Conservation (phyloP, 2,329 filamentous ascomycete genomes). For the Hysterium pulicare region DNA sequence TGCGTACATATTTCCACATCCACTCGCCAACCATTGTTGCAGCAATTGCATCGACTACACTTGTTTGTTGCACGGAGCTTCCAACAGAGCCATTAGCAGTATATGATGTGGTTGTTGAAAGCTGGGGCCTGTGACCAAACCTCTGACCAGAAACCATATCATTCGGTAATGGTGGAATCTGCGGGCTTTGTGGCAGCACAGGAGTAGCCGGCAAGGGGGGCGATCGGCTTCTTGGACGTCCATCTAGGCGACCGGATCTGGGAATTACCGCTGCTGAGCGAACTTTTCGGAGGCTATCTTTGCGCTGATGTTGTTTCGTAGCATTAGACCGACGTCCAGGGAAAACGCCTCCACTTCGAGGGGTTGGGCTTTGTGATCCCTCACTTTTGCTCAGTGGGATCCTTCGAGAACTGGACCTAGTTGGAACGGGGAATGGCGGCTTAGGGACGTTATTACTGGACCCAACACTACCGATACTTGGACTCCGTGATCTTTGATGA, state of each 20-base stretch:
- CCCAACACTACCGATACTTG: constrained; percentile 58
- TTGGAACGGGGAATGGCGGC: constrained; percentile 90
- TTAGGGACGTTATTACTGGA: constrained; percentile 38
- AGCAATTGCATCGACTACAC: constrained; percentile 92
- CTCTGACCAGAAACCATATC: constrained; percentile 59
- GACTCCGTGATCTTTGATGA: constrained; percentile 64
- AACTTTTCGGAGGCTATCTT: constrained; percentile 72
- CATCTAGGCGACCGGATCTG: constrained; percentile 34
- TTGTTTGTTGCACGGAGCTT: constrained; percentile 64
- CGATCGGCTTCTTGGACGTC: constrained; percentile 46
- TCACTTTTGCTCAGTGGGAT: constrained; percentile 68
- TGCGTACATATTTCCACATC: constrained; percentile 89
- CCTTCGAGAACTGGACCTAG: constrained; percentile 80
- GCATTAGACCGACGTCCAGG: constrained; percentile 40
- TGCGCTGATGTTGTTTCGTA: constrained; percentile 39
- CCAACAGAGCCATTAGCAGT: constrained; percentile 56
- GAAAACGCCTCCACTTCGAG: constrained; percentile 43
- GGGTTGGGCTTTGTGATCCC: constrained; percentile 72
- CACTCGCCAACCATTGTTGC: constrained; percentile 98
- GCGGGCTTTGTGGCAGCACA: constrained; percentile 65
- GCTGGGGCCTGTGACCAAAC: constrained; percentile 52
- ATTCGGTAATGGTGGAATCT: constrained; percentile 67
- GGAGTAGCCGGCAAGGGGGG: constrained; percentile 66
- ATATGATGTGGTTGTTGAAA: constrained; percentile 59
- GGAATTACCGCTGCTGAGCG: constrained; percentile 76